A percentile compares a stretch with the other conserved stretches of the same genome.
These are phyloP conservation scores for Irpex rosettiformis DNA, from an alignment of 1,284 basidiomycete species.

Conservation along the genomic window DNA sequence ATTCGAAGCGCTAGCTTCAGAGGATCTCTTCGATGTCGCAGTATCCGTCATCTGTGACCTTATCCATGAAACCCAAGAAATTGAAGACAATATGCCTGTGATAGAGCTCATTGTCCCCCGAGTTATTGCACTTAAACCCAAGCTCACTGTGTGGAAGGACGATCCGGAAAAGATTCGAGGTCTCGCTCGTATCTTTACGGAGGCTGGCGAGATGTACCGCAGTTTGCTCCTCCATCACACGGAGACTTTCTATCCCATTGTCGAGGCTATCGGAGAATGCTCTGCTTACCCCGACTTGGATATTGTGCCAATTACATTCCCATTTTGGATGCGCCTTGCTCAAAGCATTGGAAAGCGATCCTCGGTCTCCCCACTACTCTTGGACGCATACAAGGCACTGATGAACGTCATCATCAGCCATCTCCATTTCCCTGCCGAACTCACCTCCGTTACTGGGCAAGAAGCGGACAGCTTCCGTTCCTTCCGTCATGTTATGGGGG, in stretches of 20 bases:
- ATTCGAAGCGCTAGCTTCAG: conserved; percentile 83
- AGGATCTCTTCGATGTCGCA: conserved; percentile 88
- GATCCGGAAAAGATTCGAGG: conserved; percentile 91
- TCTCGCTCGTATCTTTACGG: conserved; percentile 88
- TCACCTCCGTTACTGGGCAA: conserved; percentile 66
- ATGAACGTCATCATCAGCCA: conserved; percentile 89
- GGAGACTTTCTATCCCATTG: conserved; percentile 89
- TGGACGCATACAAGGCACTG: conserved; percentile 81
- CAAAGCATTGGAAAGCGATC: conserved; percentile 77
- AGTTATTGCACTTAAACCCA: conserved; percentile 70
- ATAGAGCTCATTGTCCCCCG: conserved; percentile 87
- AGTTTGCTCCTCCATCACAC: conserved; percentile 87
- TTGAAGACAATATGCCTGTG: conserved; percentile 89
- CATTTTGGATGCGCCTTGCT: conserved; percentile 96
- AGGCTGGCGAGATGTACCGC: conserved; percentile 96
- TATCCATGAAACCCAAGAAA: conserved; percentile 98
- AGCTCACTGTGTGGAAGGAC: conserved; percentile 58
- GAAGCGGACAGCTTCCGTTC: conserved; percentile 93
- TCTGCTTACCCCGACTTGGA: conserved; percentile 93
- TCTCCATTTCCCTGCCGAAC: conserved; percentile 86
- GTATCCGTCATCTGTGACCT: conserved; percentile 93
- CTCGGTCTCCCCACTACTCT: conserved; percentile 65
- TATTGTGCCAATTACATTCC: conserved; percentile 97
- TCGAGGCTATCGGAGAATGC: conserved; percentile 93
- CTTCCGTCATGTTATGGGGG: conserved; percentile 98